Percentiles rank a stretch among this genome's conserved stretches.
Evolutionary conservation across 495 filamentous ascomycete genomes (phyloP).

Genomic region (Mytilinidion resinicola): DNA sequence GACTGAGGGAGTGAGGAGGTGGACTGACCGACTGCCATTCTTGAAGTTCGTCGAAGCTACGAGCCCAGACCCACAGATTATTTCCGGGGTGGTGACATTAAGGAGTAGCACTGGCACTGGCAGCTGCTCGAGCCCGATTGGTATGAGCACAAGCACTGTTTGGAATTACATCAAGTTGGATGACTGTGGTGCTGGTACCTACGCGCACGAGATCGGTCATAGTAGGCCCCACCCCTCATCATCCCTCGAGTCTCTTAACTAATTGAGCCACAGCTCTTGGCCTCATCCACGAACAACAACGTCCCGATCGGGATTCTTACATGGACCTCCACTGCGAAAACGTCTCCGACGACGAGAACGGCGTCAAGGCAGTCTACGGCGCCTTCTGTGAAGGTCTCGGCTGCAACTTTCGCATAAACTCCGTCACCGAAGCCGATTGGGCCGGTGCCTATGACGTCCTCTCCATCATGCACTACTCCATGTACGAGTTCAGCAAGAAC

Average conservation of each 20-base stretch:
- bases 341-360: not conserved
- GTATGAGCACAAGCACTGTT: constrained; percentile 3
- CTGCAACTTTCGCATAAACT: constrained; percentile 9
- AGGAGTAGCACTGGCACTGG: not conserved
- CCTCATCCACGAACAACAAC: constrained; percentile 13
- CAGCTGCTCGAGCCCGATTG: constrained; percentile 4
- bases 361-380: not conserved
- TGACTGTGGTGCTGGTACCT: constrained; percentile 8
- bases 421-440: constrained; percentile 3
- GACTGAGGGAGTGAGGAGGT: constrained; percentile 12
- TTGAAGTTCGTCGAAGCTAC: constrained; percentile 8
- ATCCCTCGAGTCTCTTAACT: not conserved
- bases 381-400: not conserved
- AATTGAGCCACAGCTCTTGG: constrained; percentile 6
- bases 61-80: not conserved
- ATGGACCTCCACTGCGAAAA: constrained; percentile 9
- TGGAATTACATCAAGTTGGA: constrained; percentile 8
- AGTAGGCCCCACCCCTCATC: constrained; percentile 3
- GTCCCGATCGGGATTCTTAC: constrained; percentile 12
- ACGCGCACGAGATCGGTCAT: constrained; percentile 18
- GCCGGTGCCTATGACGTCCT: constrained; percentile 10
- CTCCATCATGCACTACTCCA: constrained; percentile 13
- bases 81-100: not conserved
- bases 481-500: constrained; percentile 2
- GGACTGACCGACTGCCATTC: constrained; percentile 12